These are phyloP conservation scores for Pichia sp. DNA, from an alignment of 1,139 yeast species.

Conservation along the genomic window DNA sequence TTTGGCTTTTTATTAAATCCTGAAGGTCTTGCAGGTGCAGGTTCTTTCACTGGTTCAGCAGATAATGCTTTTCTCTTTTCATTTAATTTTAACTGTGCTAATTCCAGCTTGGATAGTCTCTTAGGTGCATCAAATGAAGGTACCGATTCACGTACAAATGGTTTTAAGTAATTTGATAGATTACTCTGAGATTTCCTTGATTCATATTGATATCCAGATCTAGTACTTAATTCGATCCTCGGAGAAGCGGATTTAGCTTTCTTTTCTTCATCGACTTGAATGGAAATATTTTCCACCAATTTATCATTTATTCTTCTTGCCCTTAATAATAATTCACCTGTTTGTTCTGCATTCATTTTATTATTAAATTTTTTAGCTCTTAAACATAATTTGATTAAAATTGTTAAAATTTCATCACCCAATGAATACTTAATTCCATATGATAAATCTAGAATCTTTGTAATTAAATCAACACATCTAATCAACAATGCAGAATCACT, in stretches of 20 bases:
- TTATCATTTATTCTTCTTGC: conserved; percentile 49
- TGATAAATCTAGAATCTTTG: conserved; percentile 60
- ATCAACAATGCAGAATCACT: conserved; percentile 71
- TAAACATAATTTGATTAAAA: conserved; percentile 57
- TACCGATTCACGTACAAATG: conserved; percentile 12
- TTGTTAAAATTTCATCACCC: conserved; percentile 42
- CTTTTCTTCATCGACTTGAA: conserved; percentile 40
- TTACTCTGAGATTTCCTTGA: conserved; percentile 22
- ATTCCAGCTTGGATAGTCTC: conserved; percentile 27
- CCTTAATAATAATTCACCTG: conserved; percentile 48
- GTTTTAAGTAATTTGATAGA: conserved; percentile 25
- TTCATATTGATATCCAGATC: conserved; percentile 13
- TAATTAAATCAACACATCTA: conserved; percentile 67
- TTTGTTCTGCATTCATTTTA: conserved; percentile 54
- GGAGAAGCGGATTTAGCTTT: conserved; percentile 23
- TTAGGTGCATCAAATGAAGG: conserved; percentile 18
- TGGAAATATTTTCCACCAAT: conserved; percentile 46
- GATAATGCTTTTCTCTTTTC: conserved; percentile 27
- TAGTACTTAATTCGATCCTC: conserved; percentile 17
- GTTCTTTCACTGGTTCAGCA: conserved; percentile 26
- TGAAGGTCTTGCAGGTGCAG: conserved; percentile 73
- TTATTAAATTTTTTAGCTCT: conserved; percentile 62
- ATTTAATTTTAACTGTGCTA: conserved; percentile 32
- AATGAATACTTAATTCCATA: conserved; percentile 38
- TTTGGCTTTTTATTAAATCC: conserved; percentile 53